These are phyloP conservation scores for Knoxia roxburghii DNA, from an alignment of 257 asterid species.

Conservation along the genomic window DNA sequence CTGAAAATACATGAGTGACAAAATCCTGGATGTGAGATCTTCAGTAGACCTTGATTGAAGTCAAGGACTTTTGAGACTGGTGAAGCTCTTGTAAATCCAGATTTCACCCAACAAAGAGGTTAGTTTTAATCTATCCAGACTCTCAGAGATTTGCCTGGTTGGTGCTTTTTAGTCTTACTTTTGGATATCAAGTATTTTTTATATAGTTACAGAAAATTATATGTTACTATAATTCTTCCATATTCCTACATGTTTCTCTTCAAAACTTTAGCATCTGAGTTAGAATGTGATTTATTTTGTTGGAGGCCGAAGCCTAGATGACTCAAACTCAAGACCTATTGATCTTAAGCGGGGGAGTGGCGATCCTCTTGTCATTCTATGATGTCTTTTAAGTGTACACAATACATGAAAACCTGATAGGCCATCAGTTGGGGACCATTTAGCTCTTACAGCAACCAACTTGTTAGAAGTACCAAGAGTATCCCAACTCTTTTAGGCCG, in stretches of 20 bases:
- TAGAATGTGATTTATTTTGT: not conserved
- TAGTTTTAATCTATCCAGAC: constrained; percentile 2
- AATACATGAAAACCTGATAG: not conserved
- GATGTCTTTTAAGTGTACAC: not conserved
- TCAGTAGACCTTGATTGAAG: not conserved
- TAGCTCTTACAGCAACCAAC: constrained; percentile 1
- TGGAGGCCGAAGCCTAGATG: too few relatives aligned
- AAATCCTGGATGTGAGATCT: not conserved
- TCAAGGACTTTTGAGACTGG: not conserved
- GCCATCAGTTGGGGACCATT: constrained; percentile 6
- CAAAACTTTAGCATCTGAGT: too few relatives aligned
- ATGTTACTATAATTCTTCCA: not conserved
- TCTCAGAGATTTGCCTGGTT: too few relatives aligned
- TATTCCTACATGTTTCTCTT: too few relatives aligned
- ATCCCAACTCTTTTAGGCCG: not conserved
- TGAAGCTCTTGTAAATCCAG: not conserved
- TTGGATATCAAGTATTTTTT: not conserved
- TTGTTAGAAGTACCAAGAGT: constrained; percentile 1
- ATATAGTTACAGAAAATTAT: not conserved
- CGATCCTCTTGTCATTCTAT: not conserved
- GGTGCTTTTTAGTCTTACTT: too few relatives aligned
- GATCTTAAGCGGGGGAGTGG: too few relatives aligned
- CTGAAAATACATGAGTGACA: not conserved
- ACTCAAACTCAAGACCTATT: too few relatives aligned
- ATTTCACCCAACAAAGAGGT: constrained; percentile 1